Base-by-base conservation (phyloP, 192 early-diverging fungal genomes). In the Backusella tarrabulga region DNA sequence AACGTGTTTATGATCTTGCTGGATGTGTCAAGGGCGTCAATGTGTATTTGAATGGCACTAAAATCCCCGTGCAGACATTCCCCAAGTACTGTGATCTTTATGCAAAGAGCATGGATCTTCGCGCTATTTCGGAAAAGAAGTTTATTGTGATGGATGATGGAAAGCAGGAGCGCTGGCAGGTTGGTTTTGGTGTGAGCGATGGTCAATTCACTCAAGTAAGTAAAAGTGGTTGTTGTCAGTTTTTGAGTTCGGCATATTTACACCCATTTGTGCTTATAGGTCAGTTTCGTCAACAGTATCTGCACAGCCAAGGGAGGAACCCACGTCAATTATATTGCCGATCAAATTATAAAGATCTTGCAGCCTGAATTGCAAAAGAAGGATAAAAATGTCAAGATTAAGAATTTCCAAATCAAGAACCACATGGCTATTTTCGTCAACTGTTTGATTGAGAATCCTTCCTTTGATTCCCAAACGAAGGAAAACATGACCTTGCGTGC, bases 391-490 rank as follows among this genome's bases (percentile, higher is more conserved):
- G 83, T 84, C 8, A 86, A 84, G 23, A 80, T 97, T 72, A 96
- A 94, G 85, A 91, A 94, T 21, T 87, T 89, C 81, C 91, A 95
- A 82, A 91, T 94, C 79, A 96, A 96, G 79, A 93, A 86, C 66
- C 95, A 99, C 77, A 88, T 99, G 82, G 95, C 91, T 87, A 74
- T 99, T 14, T 99, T 97, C 89, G 88, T 99, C 79, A 99, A 99
- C 83, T 92, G 91, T 80, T 76, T 91, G 72, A 97, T 99, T 69
- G 95, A 93, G 73, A 99, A 98, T 76, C 95, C 97, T 8, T 84
- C 94, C 11, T 99, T 99, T 83, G 95, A 98, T 83, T 97, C 96
- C 36, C 98, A 99, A 84, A 99, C 96, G 29, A 98, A 99, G 81
- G 97, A 98, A 77, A 96, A 87, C 72, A 88, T 99, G 91, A 99